phyloP scores from a whole-genome alignment of 2,329 filamentous ascomycete genomes.

The Penicillium sp. region DNA sequence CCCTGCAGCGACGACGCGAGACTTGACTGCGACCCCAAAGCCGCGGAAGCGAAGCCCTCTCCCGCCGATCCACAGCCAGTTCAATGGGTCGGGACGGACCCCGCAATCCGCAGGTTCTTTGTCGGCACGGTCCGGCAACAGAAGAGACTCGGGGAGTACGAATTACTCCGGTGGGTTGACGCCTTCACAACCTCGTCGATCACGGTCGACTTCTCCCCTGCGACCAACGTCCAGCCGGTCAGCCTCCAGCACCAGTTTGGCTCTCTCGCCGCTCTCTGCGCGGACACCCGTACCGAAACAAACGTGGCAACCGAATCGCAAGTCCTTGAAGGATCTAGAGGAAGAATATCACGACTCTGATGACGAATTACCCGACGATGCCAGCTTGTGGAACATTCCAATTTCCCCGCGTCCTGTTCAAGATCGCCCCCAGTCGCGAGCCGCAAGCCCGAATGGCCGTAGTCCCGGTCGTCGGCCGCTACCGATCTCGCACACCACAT shows the following conservation, averaged over 20 bases:
- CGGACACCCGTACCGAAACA: slow-evolving; percentile 41
- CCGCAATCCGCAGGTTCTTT: slow-evolving; percentile 38
- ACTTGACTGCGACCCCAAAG: slow-evolving; percentile 41
- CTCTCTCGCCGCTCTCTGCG: slow-evolving; percentile 35
- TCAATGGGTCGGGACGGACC: slow-evolving; percentile 35
- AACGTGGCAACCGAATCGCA: slow-evolving; percentile 53
- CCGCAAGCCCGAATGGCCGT: slow-evolving; percentile 50
- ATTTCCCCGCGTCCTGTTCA: slow-evolving; percentile 53
- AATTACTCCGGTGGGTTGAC: slow-evolving; percentile 36
- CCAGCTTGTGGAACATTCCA: slow-evolving; percentile 58
- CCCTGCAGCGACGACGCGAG: slow-evolving; percentile 40
- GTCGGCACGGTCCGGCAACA: slow-evolving; percentile 31
- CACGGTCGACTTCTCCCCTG: slow-evolving; percentile 41
- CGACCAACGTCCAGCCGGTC: slow-evolving; percentile 35
- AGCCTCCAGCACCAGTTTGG: slow-evolving; percentile 37
- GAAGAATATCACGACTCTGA: slow-evolving; percentile 59
- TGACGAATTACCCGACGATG: slow-evolving; percentile 58
- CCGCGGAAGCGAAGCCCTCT: slow-evolving; percentile 31
- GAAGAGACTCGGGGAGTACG: slow-evolving; percentile 31
- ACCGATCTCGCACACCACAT: slow-evolving; percentile 49
- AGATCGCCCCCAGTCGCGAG: slow-evolving; percentile 48
- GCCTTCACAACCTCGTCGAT: slow-evolving; percentile 38
- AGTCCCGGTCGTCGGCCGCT: slow-evolving; percentile 49
- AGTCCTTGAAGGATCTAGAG: slow-evolving; percentile 56
- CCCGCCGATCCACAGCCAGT: slow-evolving; percentile 34